Base-by-base conservation (phyloP, 139 green algal genomes). In the Micromonas commoda region DNA sequence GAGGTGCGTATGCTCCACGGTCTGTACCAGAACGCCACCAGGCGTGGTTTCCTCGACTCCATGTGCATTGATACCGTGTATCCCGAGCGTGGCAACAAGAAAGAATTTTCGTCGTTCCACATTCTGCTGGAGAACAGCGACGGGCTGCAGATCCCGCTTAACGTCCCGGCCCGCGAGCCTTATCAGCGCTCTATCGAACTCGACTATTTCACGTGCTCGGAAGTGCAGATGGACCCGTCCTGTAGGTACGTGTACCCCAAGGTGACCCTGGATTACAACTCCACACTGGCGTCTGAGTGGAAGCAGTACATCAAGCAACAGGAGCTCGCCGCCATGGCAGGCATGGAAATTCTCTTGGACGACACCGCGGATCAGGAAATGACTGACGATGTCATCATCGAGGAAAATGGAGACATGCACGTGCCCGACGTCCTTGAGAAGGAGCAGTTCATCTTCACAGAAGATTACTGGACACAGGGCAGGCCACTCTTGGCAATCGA, bases 1-100 rank as follows among this genome's bases (percentile, higher is more conserved):
- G 73, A 79, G 57, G 60, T 79, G 9, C n/a, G 73, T 2, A 71
- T 79, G 73, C 54, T 79, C 20, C 73, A 79, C 54, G 73, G 73
- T 24, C 31, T 57, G 29, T 79, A 79, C 61, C 73, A 79, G 31
- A 16, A 32, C 3, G 26, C 60, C 2, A 71, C 20, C 24, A 26
- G 57, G 1, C 20, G 21, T n/a, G 28, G 29, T 32, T 79, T 79
- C 31, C 28, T 70, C 23, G 33, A 79, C 21, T 65, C 73, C 31
- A 19, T 79, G 13, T 79, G 73, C 73, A 79, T 79, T 4, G 73
- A 79, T 19, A 29, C 26, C 19, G 4, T 24, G 35, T 64, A 64
- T 4, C 71, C 71, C 2, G 21, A 69, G n/a, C 71, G 71, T 21
- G 38, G 33, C 21, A 77, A 21, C 38, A 9, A 4, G 24, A 24